Evolutionary conservation across 2,329 filamentous ascomycete species (phyloP).

Genomic region (Periconia macrospinosa): DNA sequence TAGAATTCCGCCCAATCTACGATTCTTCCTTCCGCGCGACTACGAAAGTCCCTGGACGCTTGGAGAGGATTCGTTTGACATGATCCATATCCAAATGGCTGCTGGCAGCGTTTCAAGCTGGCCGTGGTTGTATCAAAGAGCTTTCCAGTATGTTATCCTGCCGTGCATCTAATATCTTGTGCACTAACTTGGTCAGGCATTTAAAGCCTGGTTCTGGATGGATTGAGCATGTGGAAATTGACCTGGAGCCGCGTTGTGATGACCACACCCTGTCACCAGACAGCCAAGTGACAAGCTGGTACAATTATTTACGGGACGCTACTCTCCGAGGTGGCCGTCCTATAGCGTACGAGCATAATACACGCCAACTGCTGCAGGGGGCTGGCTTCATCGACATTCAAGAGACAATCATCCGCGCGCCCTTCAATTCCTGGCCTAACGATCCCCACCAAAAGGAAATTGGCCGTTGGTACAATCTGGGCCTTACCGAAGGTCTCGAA

Average conservation of each 20-base stretch:
- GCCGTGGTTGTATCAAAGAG: conserved; percentile 71
- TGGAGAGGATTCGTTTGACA: conserved; percentile 71
- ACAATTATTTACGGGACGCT: conserved; percentile 66
- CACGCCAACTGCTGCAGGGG: conserved; percentile 62
- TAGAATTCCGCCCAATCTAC: conserved; percentile 72
- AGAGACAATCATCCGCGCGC: conserved; percentile 68
- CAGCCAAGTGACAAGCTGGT: conserved; percentile 69
- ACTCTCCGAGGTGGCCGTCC: conserved; percentile 68
- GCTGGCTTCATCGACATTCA: conserved; percentile 81
- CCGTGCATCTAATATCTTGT: background rate
- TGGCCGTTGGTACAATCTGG: conserved; percentile 82
- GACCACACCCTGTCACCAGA: conserved; percentile 62
- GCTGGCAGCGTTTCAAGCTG: conserved; percentile 77
- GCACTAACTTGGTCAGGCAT: conserved; percentile 58
- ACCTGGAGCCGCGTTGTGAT: conserved; percentile 75
- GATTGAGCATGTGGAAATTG: conserved; percentile 88
- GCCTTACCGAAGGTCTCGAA: conserved; percentile 72
- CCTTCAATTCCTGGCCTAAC: conserved; percentile 72
- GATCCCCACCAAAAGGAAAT: conserved; percentile 68
- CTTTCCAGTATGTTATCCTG: conserved; percentile 60
- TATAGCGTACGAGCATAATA: conserved; percentile 66
- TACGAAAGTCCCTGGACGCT: conserved; percentile 76
- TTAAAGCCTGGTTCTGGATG: conserved; percentile 73
- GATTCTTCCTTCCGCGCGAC: conserved; percentile 70
- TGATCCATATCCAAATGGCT: conserved; percentile 82